These are phyloP conservation scores for Colletotrichum sp. DNA, from an alignment of 2,329 filamentous ascomycete genomes.

Conservation along the genomic window DNA sequence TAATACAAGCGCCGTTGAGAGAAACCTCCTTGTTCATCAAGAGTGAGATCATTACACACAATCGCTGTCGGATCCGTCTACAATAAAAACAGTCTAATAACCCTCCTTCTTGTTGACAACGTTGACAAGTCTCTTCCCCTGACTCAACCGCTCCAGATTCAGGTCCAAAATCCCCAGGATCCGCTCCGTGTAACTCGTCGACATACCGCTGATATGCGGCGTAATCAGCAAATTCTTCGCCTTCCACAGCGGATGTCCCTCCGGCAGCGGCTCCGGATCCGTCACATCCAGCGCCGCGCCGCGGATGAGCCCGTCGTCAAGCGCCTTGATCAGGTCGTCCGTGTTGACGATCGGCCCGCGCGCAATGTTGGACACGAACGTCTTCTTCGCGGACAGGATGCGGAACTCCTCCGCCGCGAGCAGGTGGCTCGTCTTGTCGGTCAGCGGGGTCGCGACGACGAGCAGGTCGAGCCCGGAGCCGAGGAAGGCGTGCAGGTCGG, in stretches of 20 bases:
- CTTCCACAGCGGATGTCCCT: slow-evolving; percentile 72
- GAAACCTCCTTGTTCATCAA: not conserved
- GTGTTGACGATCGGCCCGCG: slow-evolving; percentile 59
- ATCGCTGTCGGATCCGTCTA: not conserved
- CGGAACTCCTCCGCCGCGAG: slow-evolving; percentile 57
- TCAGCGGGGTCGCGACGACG: slow-evolving; percentile 57
- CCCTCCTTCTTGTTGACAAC: slow-evolving; percentile 38
- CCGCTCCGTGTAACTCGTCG: slow-evolving; percentile 43
- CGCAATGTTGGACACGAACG: slow-evolving; percentile 75
- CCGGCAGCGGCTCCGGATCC: slow-evolving; percentile 78
- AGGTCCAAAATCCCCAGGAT: slow-evolving; percentile 45
- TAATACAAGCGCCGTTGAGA: not conserved
- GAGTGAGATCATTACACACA: not conserved
- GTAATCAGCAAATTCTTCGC: slow-evolving; percentile 71
- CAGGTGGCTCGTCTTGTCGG: slow-evolving; percentile 49
- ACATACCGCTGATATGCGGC: slow-evolving; percentile 52
- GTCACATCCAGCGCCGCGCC: slow-evolving; percentile 82
- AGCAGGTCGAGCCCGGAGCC: slow-evolving; percentile 56
- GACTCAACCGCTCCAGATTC: slow-evolving; percentile 43
- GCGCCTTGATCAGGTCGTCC: slow-evolving; percentile 65
- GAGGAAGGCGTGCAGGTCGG: slow-evolving; percentile 56
- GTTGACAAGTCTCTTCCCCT: slow-evolving; percentile 44
- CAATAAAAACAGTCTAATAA: not conserved
- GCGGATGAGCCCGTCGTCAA: slow-evolving; percentile 62
- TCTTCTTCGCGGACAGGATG: slow-evolving; percentile 48